phyloP scores from a whole-genome alignment of 352 stramenopile species.

The Globisporangium mamillatum region DNA sequence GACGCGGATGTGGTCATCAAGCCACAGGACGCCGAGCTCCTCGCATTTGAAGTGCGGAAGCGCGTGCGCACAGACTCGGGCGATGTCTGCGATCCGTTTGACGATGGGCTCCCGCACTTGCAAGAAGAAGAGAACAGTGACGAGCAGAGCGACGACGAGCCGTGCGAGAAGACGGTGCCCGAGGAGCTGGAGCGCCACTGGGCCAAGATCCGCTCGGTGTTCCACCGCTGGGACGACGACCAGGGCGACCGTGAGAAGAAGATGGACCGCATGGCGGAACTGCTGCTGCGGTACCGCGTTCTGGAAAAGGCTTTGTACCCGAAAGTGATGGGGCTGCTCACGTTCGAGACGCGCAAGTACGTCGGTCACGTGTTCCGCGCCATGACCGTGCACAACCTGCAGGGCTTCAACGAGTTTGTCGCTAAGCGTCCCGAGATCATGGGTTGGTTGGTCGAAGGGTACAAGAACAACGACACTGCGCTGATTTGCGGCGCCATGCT shows the following conservation, averaged over 20 bases:
- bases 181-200: constrained; percentile 72
- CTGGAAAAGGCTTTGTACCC: constrained; percentile 72
- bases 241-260: constrained; percentile 68
- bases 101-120: constrained; percentile 20
- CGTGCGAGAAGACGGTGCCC: constrained; percentile 59
- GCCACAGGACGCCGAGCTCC: constrained; percentile 1
- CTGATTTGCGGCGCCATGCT: constrained; percentile 81
- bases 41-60: constrained; percentile 10
- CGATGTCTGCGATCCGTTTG: constrained; percentile 21
- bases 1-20: constrained; percentile 9
- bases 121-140: constrained; percentile 55
- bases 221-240: constrained; percentile 76
- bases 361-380: constrained; percentile 73
- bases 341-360: constrained; percentile 84
- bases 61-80: constrained; percentile 30
- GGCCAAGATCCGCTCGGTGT: constrained; percentile 70
- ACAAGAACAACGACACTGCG: constrained; percentile 65
- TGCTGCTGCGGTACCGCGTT: constrained; percentile 68
- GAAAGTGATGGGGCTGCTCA: constrained; percentile 66
- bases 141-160: constrained; percentile 51
- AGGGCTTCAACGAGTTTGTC: constrained; percentile 60
- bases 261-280: constrained; percentile 77
- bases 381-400: constrained; percentile 70
- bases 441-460: constrained; percentile 70
- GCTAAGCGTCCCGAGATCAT: constrained; percentile 64